A percentile compares a stretch with the other conserved stretches of the same genome.
Conservation (phyloP, 768 basidiomycete genomes). For the Hebeloma cylindrosporum region DNA sequence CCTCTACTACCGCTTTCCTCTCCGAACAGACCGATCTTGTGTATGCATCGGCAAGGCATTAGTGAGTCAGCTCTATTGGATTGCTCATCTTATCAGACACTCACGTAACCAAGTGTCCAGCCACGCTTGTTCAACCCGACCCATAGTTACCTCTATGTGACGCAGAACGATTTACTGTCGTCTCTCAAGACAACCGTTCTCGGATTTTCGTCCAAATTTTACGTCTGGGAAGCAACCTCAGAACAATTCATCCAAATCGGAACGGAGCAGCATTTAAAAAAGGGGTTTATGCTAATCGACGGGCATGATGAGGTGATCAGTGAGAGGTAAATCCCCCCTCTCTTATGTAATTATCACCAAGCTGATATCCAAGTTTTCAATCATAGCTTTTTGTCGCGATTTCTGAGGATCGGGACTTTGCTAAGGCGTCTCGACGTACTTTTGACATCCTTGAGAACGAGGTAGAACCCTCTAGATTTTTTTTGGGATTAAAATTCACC, state of each 20-base stretch:
- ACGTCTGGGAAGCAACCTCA: conserved; percentile 55
- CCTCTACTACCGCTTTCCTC: conserved; percentile 54
- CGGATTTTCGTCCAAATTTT: conserved; percentile 66
- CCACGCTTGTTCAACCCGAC: conserved; percentile 42
- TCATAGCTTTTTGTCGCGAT: conserved; percentile 56
- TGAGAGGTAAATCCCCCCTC: conserved; percentile 44
- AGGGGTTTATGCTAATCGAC: conserved; percentile 45
- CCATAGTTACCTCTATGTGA: conserved; percentile 42
- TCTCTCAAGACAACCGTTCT: conserved; percentile 58
- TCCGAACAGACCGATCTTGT: conserved; percentile 61
- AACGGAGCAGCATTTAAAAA: conserved; percentile 30
- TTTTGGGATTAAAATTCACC: conserved; percentile 3
- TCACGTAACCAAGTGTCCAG: conserved; percentile 41
- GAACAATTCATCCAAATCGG: conserved; percentile 59
- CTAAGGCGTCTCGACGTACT: conserved; percentile 66
- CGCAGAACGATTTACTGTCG: conserved; percentile 46
- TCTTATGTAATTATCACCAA: not conserved
- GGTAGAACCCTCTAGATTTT: conserved; percentile 36
- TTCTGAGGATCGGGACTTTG: conserved; percentile 66
- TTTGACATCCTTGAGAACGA: conserved; percentile 43
- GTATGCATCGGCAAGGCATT: conserved; percentile 56
- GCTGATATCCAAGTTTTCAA: not conserved
- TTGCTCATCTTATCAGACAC: not conserved
- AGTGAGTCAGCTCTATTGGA: conserved; percentile 41
- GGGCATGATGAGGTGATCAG: conserved; percentile 58